Conservation (phyloP, 768 basidiomycete species). For the Neoboletus brunneissimus region DNA sequence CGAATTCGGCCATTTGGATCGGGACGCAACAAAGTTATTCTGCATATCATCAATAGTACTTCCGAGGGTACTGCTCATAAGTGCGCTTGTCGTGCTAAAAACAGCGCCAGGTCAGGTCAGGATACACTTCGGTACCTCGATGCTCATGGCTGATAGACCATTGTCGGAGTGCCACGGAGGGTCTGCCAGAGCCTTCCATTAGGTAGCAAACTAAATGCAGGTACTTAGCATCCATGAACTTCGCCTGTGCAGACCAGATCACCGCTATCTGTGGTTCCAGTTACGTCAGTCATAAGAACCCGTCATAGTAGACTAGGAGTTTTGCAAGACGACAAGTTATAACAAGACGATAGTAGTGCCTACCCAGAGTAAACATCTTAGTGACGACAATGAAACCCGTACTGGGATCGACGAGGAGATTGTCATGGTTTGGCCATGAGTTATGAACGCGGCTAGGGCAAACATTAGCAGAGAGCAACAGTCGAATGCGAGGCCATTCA, state of each 20-base stretch:
- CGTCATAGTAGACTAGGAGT: neutral
- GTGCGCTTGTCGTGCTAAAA: no score
- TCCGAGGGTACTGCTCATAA: no score
- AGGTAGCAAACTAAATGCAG: no score
- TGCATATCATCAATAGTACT: no score
- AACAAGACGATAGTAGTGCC: neutral
- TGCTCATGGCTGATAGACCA: no score
- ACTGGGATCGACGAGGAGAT: neutral
- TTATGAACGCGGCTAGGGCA: neutral
- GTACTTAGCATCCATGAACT: no score
- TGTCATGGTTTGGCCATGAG: neutral
- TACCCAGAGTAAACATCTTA: neutral
- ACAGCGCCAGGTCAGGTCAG: no score
- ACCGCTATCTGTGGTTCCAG: neutral
- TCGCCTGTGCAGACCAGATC: neutral
- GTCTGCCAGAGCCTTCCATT: neutral
- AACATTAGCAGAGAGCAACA: neutral
- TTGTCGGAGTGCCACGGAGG: no score
- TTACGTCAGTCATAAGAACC: neutral
- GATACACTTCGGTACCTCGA: no score
- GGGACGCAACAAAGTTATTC: no score
- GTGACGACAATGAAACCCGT: neutral
- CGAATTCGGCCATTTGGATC: no score
- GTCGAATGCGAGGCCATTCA: neutral
- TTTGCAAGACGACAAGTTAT: neutral